These are phyloP conservation scores for Penicillium sp. DNA, from an alignment of 2,329 filamentous ascomycete species.

Conservation along the genomic window DNA sequence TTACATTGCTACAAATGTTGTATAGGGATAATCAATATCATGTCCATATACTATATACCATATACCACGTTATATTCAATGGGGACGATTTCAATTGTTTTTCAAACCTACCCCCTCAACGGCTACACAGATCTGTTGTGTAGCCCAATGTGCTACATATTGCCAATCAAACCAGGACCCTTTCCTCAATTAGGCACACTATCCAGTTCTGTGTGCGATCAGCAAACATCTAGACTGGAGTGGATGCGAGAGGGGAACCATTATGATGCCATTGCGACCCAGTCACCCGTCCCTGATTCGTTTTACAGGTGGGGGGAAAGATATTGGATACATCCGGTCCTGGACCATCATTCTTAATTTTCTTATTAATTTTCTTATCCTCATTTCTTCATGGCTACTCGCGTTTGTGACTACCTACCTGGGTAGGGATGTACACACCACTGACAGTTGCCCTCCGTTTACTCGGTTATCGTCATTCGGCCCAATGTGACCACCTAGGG, in stretches of 20 bases:
- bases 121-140: constrained; percentile 17
- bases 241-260: constrained; percentile 10
- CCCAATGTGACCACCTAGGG: neutral
- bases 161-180: constrained; percentile 1
- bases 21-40: too few relatives aligned
- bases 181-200: constrained; percentile 2
- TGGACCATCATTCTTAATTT: neutral
- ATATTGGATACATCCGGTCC: neutral
- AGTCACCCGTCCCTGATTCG: constrained; percentile 2
- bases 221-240: constrained; percentile 21
- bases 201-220: constrained; percentile 15
- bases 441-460: neutral
- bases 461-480: neutral
- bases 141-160: constrained; percentile 3
- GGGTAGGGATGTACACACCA: neutral
- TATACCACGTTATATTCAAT: too few relatives aligned
- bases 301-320: neutral
- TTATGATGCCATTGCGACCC: constrained; percentile 19
- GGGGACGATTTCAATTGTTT: too few relatives aligned
- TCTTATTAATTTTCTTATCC: neutral
- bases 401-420: neutral
- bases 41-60: too few relatives aligned
- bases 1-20: too few relatives aligned
- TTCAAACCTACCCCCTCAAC: constrained; percentile 6
- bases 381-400: neutral